Percentiles rank a stretch among this genome's conserved stretches.
Conservation (phyloP, 805 yeast genomes). For the Zygoascus bituminiphila region DNA sequence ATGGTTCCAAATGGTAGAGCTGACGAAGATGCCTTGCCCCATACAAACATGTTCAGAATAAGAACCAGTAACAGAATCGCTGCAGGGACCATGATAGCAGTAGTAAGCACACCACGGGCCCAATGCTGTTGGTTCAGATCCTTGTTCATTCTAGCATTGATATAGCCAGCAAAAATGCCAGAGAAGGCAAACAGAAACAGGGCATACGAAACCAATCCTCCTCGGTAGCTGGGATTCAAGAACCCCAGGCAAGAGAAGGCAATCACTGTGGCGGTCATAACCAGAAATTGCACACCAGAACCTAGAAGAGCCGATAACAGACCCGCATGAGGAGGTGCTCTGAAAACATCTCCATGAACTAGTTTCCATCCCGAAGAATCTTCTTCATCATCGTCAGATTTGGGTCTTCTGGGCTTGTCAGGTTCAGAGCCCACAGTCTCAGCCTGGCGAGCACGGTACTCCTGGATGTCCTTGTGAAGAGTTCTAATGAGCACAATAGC, state of each 20-base stretch:
- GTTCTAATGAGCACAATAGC: constrained; percentile 55
- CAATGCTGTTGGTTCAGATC: constrained; percentile 37
- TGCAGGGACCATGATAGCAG: constrained; percentile 26
- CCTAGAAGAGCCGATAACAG: constrained; percentile 53
- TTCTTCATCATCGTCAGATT: constrained; percentile 15
- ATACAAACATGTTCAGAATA: constrained; percentile 56
- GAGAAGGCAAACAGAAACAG: constrained; percentile 54
- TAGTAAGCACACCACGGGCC: constrained; percentile 26
- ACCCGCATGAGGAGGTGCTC: constrained; percentile 41
- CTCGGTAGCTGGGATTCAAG: constrained; percentile 57
- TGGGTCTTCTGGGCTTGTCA: not conserved
- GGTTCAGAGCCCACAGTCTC: constrained; percentile 10
- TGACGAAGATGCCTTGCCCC: constrained; percentile 66
- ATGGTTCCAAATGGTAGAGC: constrained; percentile 77
- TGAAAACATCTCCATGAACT: constrained; percentile 45
- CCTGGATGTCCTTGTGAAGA: constrained; percentile 42
- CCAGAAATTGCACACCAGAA: constrained; percentile 65
- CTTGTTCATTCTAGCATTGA: constrained; percentile 57
- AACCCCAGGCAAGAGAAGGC: constrained; percentile 47
- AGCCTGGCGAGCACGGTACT: not conserved
- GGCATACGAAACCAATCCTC: constrained; percentile 56
- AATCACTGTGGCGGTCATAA: constrained; percentile 51
- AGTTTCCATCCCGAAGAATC: constrained; percentile 43
- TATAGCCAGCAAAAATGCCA: constrained; percentile 67
- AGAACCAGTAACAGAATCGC: constrained; percentile 43